A percentile compares a stretch with the other conserved stretches of the same genome.
phyloP scores from a whole-genome alignment of 805 yeast genomes.

The Pichia nakasei region DNA sequence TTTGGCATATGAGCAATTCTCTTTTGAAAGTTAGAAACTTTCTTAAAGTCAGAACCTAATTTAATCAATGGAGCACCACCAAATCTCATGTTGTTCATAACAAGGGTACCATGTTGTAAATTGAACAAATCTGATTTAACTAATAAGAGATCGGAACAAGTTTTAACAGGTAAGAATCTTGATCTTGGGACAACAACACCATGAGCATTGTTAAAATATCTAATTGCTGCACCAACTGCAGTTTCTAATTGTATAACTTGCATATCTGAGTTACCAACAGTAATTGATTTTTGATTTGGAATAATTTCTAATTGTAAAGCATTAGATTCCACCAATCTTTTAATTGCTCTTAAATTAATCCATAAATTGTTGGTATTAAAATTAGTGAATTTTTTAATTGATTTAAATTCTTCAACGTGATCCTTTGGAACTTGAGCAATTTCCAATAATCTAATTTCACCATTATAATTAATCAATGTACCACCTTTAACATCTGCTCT shows the following conservation, averaged over 20 bases:
- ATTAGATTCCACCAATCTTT: conserved; percentile 79
- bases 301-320: conserved; percentile 86
- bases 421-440: conserved; percentile 98
- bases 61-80: conserved; percentile 92
- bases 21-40: conserved; percentile 81
- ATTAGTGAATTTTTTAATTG: conserved; percentile 95
- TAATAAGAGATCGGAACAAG: conserved; percentile 87
- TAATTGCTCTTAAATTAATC: conserved; percentile 92
- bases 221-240: conserved; percentile 98
- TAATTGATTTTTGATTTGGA: conserved; percentile 84
- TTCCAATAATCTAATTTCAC: conserved; percentile 87
- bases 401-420: conserved; percentile 95
- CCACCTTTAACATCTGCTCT: conserved; percentile 99
- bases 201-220: conserved; percentile 89
- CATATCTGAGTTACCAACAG: conserved; percentile 66
- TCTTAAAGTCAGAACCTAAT: conserved; percentile 93
- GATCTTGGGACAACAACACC: conserved; percentile 98
- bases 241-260: conserved; percentile 94
- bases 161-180: conserved; percentile 95
- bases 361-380: conserved; percentile 97
- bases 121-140: conserved; percentile 92
- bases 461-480: conserved; percentile 92
- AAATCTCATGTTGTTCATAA: conserved; percentile 74
- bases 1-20: conserved; percentile 94
- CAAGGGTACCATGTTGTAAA: conserved; percentile 85